Percentiles rank a stretch among this genome's conserved stretches.
phyloP scores from a whole-genome alignment of 2,329 filamentous ascomycete species.

The Magnaporthiopsis incrustans region DNA sequence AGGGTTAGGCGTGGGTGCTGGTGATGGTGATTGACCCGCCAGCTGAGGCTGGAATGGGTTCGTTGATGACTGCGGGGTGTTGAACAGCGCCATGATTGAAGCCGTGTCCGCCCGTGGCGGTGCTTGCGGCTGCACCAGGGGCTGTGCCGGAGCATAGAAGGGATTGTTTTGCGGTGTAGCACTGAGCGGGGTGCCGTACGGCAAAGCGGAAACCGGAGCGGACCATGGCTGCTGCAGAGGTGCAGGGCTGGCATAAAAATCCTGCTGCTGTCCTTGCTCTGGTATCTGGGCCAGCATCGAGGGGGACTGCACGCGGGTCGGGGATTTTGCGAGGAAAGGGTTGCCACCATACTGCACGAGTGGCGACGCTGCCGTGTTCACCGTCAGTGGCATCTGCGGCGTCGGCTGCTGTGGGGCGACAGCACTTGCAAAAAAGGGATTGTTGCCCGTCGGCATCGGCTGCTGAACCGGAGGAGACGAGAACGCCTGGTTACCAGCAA shows the following conservation, averaged over 20 bases:
- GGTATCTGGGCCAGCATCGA: constrained; percentile 40
- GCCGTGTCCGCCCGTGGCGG: constrained; percentile 56
- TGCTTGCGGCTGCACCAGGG: constrained; percentile 19
- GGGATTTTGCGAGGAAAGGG: constrained; percentile 38
- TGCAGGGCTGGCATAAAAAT: constrained; percentile 25
- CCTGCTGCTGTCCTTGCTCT: constrained; percentile 37
- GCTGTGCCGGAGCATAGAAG: constrained; percentile 19
- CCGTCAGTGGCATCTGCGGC: constrained; percentile 26
- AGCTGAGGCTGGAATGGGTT: constrained; percentile 24
- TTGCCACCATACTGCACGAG: constrained; percentile 31
- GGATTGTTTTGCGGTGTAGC: constrained; percentile 19
- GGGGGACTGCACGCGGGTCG: constrained; percentile 41
- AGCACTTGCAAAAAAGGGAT: constrained; percentile 39
- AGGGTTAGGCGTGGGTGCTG: constrained; percentile 21
- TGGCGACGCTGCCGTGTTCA: constrained; percentile 27
- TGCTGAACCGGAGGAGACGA: constrained; percentile 27
- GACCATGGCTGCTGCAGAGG: constrained; percentile 10
- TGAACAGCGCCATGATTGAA: constrained; percentile 70
- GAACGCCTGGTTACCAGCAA: constrained; percentile 36
- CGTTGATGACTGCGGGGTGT: constrained; percentile 41
- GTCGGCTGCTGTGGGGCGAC: constrained; percentile 18
- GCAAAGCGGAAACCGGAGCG: constrained; percentile 2
- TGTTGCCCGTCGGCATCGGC: constrained; percentile 35
- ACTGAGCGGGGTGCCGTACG: constrained; percentile 6
- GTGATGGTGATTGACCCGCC: neutral